Conservation (phyloP, 148 eudicot genomes). For the Amaranthus hypochondriacus region DNA sequence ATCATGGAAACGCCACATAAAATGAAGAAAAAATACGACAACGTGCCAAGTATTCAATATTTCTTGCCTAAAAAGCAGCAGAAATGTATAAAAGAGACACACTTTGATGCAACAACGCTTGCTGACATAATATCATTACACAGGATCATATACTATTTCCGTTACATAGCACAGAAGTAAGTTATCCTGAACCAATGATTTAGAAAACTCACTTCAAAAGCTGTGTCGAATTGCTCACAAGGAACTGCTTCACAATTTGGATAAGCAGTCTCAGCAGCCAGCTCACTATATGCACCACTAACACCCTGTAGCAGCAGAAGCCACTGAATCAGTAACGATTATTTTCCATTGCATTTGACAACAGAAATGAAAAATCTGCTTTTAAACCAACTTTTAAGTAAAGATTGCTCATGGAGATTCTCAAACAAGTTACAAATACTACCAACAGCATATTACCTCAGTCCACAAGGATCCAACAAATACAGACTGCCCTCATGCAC, state of each 20-base stretch:
- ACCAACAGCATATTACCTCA: no score
- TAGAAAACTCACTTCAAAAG: slow-evolving; percentile 51
- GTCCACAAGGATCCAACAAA: no score
- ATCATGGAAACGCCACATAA: not conserved
- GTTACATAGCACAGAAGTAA: not conserved
- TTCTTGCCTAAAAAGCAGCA: no score
- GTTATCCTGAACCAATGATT: not conserved
- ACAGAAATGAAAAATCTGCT: not conserved
- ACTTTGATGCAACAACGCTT: not conserved
- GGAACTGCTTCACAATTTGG: slow-evolving; percentile 76
- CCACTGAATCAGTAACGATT: not conserved
- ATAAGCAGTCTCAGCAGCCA: slow-evolving; percentile 72
- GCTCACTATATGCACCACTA: slow-evolving; percentile 74
- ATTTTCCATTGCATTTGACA: not conserved
- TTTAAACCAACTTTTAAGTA: not conserved
- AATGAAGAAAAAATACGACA: not conserved
- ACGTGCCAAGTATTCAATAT: no score
- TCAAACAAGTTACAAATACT: not conserved
- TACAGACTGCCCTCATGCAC: no score
- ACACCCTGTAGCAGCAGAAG: slow-evolving; percentile 45
- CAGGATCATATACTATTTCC: not conserved
- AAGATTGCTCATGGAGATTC: not conserved
- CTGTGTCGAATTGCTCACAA: slow-evolving; percentile 79
- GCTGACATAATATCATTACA: not conserved
- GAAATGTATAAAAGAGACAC: not conserved